Evolutionary conservation across 768 basidiomycete genomes (phyloP), one percentile per base, ranked within the genome.

Genomic region (Dioszegia aurantiaca): DNA sequence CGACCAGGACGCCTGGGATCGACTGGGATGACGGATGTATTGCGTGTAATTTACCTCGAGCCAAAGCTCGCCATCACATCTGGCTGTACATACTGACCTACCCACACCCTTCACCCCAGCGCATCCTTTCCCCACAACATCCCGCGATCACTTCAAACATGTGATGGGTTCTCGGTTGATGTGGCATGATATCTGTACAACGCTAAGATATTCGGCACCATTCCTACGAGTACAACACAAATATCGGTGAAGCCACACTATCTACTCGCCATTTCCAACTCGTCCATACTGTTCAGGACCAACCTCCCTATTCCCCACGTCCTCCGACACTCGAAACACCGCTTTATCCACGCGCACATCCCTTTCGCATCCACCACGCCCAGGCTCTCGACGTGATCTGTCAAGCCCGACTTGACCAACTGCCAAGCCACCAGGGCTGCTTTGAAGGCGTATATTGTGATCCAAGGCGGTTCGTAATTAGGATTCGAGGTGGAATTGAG

Each of bases 1-100:
- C 24, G 73, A 75, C 52, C 67, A 74, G 46, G 75, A 73, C 30
- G 54, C 65, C 36, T 77, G 75, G 75, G 75, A 77, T 69, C 45
- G 75, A 21, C 33, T 76, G 53, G 65, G 65, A 33, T 33, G 33
- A 33, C 14, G 42, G 14, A 33, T n/a, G n/a, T n/a, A n/a, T n/a
- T n/a, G n/a, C n/a, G n/a, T n/a, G n/a, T n/a, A n/a, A n/a, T n/a
- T n/a, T n/a, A n/a, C n/a, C n/a, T n/a, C n/a, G n/a, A n/a, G n/a
- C n/a, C n/a, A n/a, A n/a, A n/a, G n/a, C n/a, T n/a, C n/a, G n/a
- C n/a, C n/a, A n/a, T n/a, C n/a, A n/a, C n/a, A n/a, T n/a, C n/a
- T n/a, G n/a, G n/a, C n/a, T n/a, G n/a, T n/a, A n/a, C n/a, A n/a
- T n/a, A n/a, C n/a, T n/a, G n/a, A n/a, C n/a, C n/a, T n/a, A n/a